Percentiles rank a stretch among this genome's conserved stretches.
These are phyloP conservation scores for Vaccinium vitisidaea DNA, from an alignment of 148 eudicot species.

Conservation along the genomic window DNA sequence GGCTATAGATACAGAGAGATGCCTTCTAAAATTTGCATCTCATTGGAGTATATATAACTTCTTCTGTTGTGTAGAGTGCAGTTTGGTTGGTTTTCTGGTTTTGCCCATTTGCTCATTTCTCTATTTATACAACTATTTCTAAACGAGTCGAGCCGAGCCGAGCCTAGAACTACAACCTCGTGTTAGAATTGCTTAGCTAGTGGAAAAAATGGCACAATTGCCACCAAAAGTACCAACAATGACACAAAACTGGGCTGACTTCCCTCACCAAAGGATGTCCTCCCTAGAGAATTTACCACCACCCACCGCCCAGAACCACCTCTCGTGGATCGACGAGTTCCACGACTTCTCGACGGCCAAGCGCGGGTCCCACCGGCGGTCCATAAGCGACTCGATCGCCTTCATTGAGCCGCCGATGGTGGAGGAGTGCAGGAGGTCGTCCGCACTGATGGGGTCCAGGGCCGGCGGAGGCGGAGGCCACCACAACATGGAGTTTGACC, in stretches of 20 bases:
- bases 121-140: not conserved
- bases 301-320: constrained; percentile 8
- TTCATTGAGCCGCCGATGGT: constrained; percentile 43
- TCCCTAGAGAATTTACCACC: constrained; percentile 28
- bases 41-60: constrained; percentile 16
- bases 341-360: constrained; percentile 64
- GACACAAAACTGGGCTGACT: constrained; percentile 48
- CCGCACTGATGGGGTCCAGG: constrained; percentile 9
- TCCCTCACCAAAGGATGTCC: constrained; percentile 38
- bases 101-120: not conserved
- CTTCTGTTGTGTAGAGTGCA: constrained; percentile 15
- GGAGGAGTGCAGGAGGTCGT: constrained; percentile 32
- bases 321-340: constrained; percentile 78
- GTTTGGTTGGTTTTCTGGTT: constrained; percentile 8
- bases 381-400: constrained; percentile 71
- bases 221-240: constrained; percentile 74
- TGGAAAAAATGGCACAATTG: constrained; percentile 61
- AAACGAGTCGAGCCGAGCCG: too few relatives aligned
- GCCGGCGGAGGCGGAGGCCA: not conserved
- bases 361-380: constrained; percentile 61
- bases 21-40: not conserved
- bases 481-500: constrained; percentile 37
- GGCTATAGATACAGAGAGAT: constrained; percentile 10
- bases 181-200: not conserved
- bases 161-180: too few relatives aligned